phyloP scores from a whole-genome alignment of 2,329 filamentous ascomycete species.

The Periconia sp. region DNA sequence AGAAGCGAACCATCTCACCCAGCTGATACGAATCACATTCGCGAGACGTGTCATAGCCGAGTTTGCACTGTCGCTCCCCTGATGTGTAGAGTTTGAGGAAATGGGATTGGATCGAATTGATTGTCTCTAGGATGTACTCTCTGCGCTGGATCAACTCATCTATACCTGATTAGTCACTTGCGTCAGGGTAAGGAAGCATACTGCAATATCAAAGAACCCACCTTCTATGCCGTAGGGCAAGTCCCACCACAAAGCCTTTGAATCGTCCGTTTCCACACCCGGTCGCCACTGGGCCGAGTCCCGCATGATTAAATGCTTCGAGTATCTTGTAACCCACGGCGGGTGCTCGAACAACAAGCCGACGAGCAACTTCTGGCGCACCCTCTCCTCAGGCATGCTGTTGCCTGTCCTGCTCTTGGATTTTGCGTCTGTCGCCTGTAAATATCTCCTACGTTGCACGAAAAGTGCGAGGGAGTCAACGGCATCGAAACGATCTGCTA shows the following conservation, averaged over 20 bases:
- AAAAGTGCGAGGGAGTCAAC: slow-evolving; percentile 57
- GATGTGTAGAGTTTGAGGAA: slow-evolving; percentile 70
- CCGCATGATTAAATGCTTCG: slow-evolving; percentile 65
- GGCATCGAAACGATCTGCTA: slow-evolving; percentile 75
- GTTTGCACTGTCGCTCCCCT: slow-evolving; percentile 67
- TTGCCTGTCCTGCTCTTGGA: slow-evolving; percentile 44
- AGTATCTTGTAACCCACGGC: slow-evolving; percentile 61
- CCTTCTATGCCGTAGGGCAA: slow-evolving; percentile 69
- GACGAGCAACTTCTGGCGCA: slow-evolving; percentile 70
- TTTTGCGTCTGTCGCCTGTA: slow-evolving; percentile 47
- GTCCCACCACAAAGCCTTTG: slow-evolving; percentile 68
- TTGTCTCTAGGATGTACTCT: slow-evolving; percentile 66
- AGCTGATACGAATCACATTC: slow-evolving; percentile 79
- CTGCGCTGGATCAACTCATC: slow-evolving; percentile 69
- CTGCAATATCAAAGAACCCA: slow-evolving; percentile 23
- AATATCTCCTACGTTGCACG: slow-evolving; percentile 50
- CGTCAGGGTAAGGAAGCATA: not conserved
- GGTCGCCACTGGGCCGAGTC: slow-evolving; percentile 63
- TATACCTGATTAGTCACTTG: slow-evolving; percentile 27
- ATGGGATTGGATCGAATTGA: slow-evolving; percentile 69
- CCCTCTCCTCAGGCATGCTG: slow-evolving; percentile 60
- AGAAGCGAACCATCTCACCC: slow-evolving; percentile 75
- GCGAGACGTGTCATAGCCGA: slow-evolving; percentile 72
- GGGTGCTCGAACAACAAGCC: slow-evolving; percentile 66
- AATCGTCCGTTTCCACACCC: slow-evolving; percentile 40